Evolutionary conservation across 78 protist species (phyloP).

Genomic region (Tieghemostelium lacteum): DNA sequence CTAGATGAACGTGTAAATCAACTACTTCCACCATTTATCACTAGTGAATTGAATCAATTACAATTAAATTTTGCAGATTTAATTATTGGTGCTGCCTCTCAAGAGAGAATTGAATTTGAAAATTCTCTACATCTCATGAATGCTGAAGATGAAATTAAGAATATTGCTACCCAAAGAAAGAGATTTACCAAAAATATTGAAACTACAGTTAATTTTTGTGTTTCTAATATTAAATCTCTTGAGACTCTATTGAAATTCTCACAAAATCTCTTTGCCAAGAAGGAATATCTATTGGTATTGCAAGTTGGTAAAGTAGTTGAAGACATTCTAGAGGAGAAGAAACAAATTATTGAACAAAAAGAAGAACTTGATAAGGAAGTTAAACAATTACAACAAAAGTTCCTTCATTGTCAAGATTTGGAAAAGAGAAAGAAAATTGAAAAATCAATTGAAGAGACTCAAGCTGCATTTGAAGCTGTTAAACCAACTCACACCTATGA

Average conservation of each 20-base stretch:
- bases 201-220: background rate
- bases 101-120: constrained; percentile 43
- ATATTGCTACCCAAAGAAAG: constrained; percentile 15
- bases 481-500: constrained; percentile 54
- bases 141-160: background rate
- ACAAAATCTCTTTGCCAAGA: constrained; percentile 11
- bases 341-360: constrained; percentile 20
- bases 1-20: background rate
- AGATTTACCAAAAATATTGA: background rate
- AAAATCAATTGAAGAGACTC: constrained; percentile 4
- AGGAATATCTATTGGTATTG: constrained; percentile 37
- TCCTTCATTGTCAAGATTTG: background rate
- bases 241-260: constrained; percentile 35
- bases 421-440: constrained; percentile 28
- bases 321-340: constrained; percentile 13
- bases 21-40: background rate
- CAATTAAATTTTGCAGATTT: background rate
- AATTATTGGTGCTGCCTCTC: constrained; percentile 1
- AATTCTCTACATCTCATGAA: background rate
- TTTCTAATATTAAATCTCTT: constrained; percentile 10
- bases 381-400: constrained; percentile 14
- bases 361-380: constrained; percentile 24
- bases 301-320: constrained; percentile 57
- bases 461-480: background rate
- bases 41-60: background rate